phyloP scores from a whole-genome alignment of 352 stramenopile genomes.

The Globisporangium cystogenes region DNA sequence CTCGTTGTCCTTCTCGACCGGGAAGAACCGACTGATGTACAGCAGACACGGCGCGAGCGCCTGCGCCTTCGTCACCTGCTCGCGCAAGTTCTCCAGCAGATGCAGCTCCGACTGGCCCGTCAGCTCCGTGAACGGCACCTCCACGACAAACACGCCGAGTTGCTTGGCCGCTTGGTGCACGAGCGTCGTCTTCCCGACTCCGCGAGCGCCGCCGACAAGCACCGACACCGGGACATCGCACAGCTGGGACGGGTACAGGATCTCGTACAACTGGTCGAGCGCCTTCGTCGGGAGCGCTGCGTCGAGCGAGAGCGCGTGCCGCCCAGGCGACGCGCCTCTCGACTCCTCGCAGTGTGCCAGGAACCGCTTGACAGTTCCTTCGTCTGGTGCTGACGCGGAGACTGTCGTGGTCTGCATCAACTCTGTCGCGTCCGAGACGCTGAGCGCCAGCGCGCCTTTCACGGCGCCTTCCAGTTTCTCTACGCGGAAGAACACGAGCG shows the following conservation, averaged over 20 bases:
- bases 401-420: constrained; percentile 57
- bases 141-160: constrained; percentile 61
- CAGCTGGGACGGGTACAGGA: constrained; percentile 61
- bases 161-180: constrained; percentile 63
- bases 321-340: constrained; percentile 4
- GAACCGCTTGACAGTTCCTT: constrained; percentile 48
- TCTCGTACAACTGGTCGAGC: constrained; percentile 49
- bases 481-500: constrained; percentile 75
- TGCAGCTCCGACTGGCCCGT: constrained; percentile 65
- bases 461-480: constrained; percentile 36
- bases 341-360: constrained; percentile 19
- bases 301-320: constrained; percentile 7
- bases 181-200: constrained; percentile 67
- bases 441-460: constrained; percentile 29
- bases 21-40: constrained; percentile 80
- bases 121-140: constrained; percentile 76
- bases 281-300: constrained; percentile 24
- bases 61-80: constrained; percentile 63
- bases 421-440: constrained; percentile 55
- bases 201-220: constrained; percentile 54
- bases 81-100: constrained; percentile 66
- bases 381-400: constrained; percentile 43
- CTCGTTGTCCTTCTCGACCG: constrained; percentile 73
- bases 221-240: constrained; percentile 70
- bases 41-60: constrained; percentile 63